phyloP scores from a whole-genome alignment of 768 basidiomycete species.

The Phylloporus sp. region DNA sequence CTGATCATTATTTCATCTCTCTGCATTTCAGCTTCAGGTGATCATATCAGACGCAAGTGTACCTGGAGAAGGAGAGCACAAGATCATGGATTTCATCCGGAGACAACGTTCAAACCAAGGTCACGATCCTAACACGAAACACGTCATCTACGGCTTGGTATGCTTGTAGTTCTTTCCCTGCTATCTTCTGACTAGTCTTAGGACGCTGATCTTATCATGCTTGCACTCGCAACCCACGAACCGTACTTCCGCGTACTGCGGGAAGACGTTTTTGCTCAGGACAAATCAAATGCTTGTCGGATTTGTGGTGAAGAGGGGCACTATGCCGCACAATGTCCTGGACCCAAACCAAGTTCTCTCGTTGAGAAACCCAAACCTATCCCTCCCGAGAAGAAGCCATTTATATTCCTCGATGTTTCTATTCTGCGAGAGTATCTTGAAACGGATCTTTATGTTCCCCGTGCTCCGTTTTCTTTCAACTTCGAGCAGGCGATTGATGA shows the following conservation, averaged over 20 bases:
- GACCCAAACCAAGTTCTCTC: constrained; percentile 60
- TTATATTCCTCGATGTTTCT: constrained; percentile 98
- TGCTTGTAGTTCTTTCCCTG: constrained; percentile 21
- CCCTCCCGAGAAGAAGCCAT: constrained; percentile 76
- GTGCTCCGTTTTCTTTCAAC: constrained; percentile 77
- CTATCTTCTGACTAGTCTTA: constrained; percentile 29
- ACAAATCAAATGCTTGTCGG: constrained; percentile 75
- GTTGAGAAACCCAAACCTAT: constrained; percentile 36
- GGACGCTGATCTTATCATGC: constrained; percentile 99
- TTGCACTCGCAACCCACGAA: constrained; percentile 95
- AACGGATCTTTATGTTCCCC: constrained; percentile 84
- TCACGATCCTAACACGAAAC: constrained; percentile 92
- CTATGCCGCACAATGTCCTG: constrained; percentile 91
- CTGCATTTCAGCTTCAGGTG: constrained; percentile 68
- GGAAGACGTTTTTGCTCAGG: constrained; percentile 95
- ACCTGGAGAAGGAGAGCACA: constrained; percentile 98
- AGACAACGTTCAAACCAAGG: constrained; percentile 80
- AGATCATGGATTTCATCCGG: constrained; percentile 98
- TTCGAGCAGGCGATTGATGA: constrained; percentile 98
- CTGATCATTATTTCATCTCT: background rate
- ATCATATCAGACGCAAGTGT: constrained; percentile 96
- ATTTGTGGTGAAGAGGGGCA: constrained; percentile 95
- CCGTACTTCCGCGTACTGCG: constrained; percentile 96
- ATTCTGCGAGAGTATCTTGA: constrained; percentile 96
- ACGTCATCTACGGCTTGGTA: constrained; percentile 97